A percentile compares a stretch with the other conserved stretches of the same genome.
These are phyloP conservation scores for Fistulina hepatica DNA, from an alignment of 1,284 basidiomycete genomes.

Conservation along the genomic window DNA sequence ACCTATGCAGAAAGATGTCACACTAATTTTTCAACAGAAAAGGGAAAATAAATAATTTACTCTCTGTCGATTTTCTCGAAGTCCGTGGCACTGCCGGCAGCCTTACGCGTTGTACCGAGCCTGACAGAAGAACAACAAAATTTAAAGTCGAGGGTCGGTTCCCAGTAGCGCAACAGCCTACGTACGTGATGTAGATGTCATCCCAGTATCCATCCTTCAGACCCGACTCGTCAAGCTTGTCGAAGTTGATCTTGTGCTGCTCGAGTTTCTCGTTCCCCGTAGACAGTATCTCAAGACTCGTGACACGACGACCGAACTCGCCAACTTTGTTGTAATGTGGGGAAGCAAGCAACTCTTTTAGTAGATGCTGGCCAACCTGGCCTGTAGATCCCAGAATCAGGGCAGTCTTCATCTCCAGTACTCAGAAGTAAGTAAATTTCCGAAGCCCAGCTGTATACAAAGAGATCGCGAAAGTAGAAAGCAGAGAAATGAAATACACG, in stretches of 20 bases:
- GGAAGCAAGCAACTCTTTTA: conserved; percentile 45
- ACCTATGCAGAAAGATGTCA: conserved; percentile 29
- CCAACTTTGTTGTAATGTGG: conserved; percentile 43
- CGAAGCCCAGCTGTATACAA: no score
- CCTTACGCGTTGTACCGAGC: conserved; percentile 49
- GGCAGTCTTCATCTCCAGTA: no score
- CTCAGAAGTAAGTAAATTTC: no score
- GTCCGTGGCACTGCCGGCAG: conserved; percentile 49
- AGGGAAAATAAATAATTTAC: conserved; percentile 27
- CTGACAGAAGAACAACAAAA: conserved; percentile 22
- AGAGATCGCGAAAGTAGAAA: no score
- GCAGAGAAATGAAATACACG: no score
- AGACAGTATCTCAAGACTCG: conserved; percentile 27
- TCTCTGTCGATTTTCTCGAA: conserved; percentile 72
- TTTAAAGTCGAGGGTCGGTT: neutral
- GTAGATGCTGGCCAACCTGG: conserved; percentile 43
- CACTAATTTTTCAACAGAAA: neutral
- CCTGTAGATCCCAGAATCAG: conserved; percentile 60
- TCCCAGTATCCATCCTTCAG: conserved; percentile 51
- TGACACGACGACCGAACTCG: conserved; percentile 56
- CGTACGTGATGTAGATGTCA: conserved; percentile 51
- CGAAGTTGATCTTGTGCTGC: conserved; percentile 56
- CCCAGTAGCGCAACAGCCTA: conserved; percentile 3
- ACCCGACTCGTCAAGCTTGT: conserved; percentile 42
- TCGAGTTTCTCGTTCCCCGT: conserved; percentile 38